phyloP scores from a whole-genome alignment of 2,329 filamentous ascomycete genomes.

The Pyricularia sp. region DNA sequence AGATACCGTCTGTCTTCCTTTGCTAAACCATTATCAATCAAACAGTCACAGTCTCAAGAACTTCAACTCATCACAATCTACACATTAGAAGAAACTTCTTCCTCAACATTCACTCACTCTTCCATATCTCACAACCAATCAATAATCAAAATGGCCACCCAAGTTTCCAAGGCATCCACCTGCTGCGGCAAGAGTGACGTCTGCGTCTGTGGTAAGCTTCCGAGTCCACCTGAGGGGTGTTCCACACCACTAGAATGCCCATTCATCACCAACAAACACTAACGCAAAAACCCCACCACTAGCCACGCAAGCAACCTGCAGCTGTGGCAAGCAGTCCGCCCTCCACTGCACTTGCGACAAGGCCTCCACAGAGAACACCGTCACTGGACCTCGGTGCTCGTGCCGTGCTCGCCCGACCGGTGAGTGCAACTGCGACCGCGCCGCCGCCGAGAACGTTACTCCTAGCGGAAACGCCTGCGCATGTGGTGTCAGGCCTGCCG shows the following conservation, averaged over 20 bases:
- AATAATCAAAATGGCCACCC: constrained; percentile 4
- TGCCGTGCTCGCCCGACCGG: constrained; percentile 75
- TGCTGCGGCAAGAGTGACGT: constrained; percentile 47
- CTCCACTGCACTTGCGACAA: constrained; percentile 81
- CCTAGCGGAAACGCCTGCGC: constrained; percentile 54
- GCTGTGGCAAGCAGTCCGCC: constrained; percentile 80
- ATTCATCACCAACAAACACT: constrained; percentile 5
- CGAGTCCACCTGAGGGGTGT: not conserved
- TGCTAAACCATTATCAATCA: not conserved
- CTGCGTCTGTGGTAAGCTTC: constrained; percentile 44
- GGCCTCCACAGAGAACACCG: constrained; percentile 63
- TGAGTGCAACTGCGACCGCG: constrained; percentile 71
- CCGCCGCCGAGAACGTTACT: constrained; percentile 58
- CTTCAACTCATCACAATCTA: not conserved
- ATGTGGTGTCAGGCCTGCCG: constrained; percentile 65
- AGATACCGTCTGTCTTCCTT: not conserved
- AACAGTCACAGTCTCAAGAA: not conserved
- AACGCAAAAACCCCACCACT: constrained; percentile 6
- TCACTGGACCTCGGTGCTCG: constrained; percentile 67
- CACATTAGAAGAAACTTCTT: not conserved
- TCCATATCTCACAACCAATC: not conserved
- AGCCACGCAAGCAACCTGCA: constrained; percentile 66
- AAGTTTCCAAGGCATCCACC: constrained; percentile 28
- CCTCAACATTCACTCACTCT: not conserved
- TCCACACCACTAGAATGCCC: not conserved